Percentiles rank a stretch among this genome's conserved stretches.
These are phyloP conservation scores for Inonotus hispidus DNA, from an alignment of 1,284 basidiomycete species.

Conservation along the genomic window DNA sequence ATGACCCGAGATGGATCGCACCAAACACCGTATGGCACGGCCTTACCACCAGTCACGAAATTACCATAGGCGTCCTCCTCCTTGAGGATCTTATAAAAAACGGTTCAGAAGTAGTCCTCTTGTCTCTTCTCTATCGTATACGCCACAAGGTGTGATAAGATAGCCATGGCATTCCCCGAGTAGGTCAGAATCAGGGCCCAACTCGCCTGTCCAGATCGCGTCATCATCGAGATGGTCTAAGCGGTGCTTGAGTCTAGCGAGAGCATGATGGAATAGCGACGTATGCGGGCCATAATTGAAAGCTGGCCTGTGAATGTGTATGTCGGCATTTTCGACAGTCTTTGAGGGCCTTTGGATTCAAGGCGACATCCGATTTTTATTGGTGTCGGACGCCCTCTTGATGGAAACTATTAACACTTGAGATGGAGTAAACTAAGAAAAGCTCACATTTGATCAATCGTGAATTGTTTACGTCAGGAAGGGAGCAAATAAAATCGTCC, in stretches of 20 bases:
- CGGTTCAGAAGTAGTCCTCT: not conserved
- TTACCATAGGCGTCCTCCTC: not conserved
- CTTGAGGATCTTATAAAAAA: not conserved
- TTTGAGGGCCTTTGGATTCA: not conserved
- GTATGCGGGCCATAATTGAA: not conserved
- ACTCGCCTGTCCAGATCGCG: not conserved
- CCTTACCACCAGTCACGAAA: not conserved
- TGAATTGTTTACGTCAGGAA: not conserved
- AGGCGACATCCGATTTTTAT: not conserved
- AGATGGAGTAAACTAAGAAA: not conserved
- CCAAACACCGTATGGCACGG: not conserved
- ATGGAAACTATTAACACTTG: not conserved
- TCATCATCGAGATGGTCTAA: not conserved
- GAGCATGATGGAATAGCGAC: not conserved
- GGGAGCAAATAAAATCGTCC: not conserved
- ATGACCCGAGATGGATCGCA: not conserved
- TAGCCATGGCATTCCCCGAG: not conserved
- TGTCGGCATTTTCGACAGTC: not conserved
- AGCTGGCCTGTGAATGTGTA: not conserved
- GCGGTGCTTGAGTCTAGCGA: not conserved
- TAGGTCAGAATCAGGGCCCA: not conserved
- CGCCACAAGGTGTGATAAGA: not conserved
- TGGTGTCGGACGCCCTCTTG: not conserved
- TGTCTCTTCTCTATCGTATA: not conserved
- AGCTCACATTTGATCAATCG: not conserved